Base-by-base conservation (phyloP, 352 stramenopile species). In the Pythium monospermum region DNA sequence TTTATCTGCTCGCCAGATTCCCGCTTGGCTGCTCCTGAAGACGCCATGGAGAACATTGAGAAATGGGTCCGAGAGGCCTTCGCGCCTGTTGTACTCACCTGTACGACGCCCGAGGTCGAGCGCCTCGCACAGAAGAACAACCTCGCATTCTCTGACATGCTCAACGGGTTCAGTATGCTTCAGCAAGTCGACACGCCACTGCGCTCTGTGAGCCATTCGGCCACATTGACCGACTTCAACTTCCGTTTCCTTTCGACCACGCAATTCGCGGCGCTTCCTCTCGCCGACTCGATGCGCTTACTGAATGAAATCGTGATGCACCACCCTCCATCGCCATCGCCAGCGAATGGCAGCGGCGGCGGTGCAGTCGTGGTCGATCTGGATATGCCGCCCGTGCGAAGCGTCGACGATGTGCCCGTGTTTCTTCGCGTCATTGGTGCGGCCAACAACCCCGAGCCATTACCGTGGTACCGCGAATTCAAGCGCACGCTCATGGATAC, bases 381-480 rank as follows among this genome's bases (percentile, higher is more conserved):
- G 21, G 68, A 87, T 38, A 71, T 92, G 21, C 79, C 81, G 10
- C 62, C 59, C 11, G 67, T 94, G 31, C 50, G 46, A 7, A 72
- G 39, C 16, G 67, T 84, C 16, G 72, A 84, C 15, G 79, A 94
- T 44, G 81, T 92, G 12, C 62, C 79, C 4, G 64, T 57, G 35
- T 92, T 91, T 53, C 48, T 91, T 16, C 73, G 71, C 19, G 69
- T 72, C 3, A 74, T 90, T 37, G 71, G 73, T 19, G 76, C 69
- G 0, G 42, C 62, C 2, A 49, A 73, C 35, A 72, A 68, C 28
- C 57, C 33, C 18, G 76, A 85, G 38, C 68, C 76, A 3, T 73
- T 91, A 61, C 66, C 77, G n/a, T 94, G 83, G 83, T 94, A 91
- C 53, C 40, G 53, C 8, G 76, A 82, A 10, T 94, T 92, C 53